Conservation (phyloP, 768 basidiomycete species). For the Ramaria rubella region DNA sequence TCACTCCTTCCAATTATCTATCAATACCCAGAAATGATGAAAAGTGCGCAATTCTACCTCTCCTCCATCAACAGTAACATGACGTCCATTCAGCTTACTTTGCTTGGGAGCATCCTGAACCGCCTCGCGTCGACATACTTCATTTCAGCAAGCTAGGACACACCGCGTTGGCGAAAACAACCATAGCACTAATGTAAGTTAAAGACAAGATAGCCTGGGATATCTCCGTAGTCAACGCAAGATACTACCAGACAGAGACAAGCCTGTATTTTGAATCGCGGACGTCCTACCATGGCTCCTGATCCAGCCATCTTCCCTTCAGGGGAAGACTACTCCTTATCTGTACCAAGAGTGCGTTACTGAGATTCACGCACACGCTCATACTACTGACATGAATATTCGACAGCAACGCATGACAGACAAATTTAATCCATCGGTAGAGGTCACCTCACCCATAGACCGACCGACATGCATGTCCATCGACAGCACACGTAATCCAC, state of each 20-base stretch:
- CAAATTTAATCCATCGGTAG: neutral
- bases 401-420: neutral
- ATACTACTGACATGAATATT: neutral
- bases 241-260: neutral
- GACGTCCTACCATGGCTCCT: neutral
- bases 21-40: neutral
- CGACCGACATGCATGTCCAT: constrained; percentile 1
- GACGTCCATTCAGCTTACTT: neutral
- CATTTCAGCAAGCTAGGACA: constrained; percentile 1
- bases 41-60: neutral
- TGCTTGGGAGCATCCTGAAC: neutral
- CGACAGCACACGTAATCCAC: constrained; percentile 1
- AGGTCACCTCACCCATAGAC: neutral
- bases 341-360: constrained; percentile 1
- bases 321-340: neutral
- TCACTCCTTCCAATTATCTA: constrained; percentile 2
- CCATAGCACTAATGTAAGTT: constrained; percentile 2
- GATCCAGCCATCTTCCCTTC: neutral
- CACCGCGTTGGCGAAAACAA: neutral
- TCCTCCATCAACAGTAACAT: neutral
- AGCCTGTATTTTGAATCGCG: neutral
- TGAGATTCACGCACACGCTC: too few relatives aligned
- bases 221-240: neutral
- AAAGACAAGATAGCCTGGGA: neutral
- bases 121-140: constrained; percentile 1